Conservation (phyloP, 257 asterid genomes). For the Nicotiana undulata region DNA sequence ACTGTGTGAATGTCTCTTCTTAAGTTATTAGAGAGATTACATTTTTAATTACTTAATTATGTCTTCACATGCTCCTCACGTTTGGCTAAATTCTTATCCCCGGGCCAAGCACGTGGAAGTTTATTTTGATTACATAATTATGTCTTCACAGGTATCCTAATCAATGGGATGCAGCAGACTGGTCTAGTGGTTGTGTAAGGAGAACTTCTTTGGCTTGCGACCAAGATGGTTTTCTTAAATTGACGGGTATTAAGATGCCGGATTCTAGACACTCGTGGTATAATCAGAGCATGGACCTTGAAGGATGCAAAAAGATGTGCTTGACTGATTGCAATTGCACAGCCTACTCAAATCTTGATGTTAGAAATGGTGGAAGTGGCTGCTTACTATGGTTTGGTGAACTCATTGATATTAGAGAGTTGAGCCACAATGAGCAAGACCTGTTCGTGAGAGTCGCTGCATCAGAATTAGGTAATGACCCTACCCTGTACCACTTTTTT, state of each 20-base stretch:
- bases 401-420: conserved; percentile 30
- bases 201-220: conserved; percentile 1
- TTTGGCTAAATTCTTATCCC: not conserved
- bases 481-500: not conserved
- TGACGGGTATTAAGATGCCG: conserved; percentile 1
- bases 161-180: not conserved
- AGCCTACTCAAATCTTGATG: conserved; percentile 32
- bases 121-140: not conserved
- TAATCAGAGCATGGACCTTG: conserved; percentile 18
- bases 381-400: conserved; percentile 37
- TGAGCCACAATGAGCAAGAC: not conserved
- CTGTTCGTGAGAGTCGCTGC: conserved; percentile 10
- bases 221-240: conserved; percentile 2
- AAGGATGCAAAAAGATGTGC: conserved; percentile 30
- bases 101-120: not conserved
- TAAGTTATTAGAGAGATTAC: not conserved
- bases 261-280: conserved; percentile 18
- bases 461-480: conserved; percentile 8
- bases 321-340: conserved; percentile 31
- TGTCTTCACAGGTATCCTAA: not conserved
- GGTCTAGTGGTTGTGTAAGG: conserved; percentile 18
- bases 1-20: not conserved
- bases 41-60: not conserved
- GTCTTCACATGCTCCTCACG: not conserved
- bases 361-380: conserved; percentile 18